phyloP scores from a whole-genome alignment of 805 yeast genomes.

The Starmerella apis region DNA sequence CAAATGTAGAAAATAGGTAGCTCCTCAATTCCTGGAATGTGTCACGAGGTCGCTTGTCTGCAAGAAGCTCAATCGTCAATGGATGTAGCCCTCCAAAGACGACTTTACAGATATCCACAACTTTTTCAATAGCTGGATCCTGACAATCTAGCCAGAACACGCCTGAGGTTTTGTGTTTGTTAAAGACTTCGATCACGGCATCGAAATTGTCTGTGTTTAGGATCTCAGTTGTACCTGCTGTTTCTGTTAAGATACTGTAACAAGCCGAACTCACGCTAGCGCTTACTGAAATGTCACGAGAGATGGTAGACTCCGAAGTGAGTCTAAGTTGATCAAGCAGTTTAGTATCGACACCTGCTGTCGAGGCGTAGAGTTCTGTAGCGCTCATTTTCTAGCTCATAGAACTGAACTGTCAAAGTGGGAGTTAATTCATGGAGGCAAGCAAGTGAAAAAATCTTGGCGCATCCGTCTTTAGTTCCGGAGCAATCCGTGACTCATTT shows the following conservation, averaged over 20 bases:
- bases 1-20: conserved; percentile 3
- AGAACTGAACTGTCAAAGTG: background rate
- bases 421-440: background rate
- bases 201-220: background rate
- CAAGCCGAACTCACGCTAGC: background rate
- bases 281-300: background rate
- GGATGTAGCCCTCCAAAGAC: conserved; percentile 10
- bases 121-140: background rate
- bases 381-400: conserved; percentile 2
- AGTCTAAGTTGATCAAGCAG: background rate
- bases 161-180: background rate
- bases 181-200: background rate
- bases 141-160: conserved; percentile 7
- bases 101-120: background rate
- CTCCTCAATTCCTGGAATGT: conserved; percentile 3
- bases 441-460: background rate
- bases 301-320: background rate
- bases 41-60: background rate
- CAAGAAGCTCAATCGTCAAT: conserved; percentile 1
- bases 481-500: background rate
- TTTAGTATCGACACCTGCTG: background rate
- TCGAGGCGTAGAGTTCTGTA: background rate
- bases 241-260: background rate
- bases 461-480: background rate
- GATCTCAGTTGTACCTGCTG: background rate